Evolutionary conservation across 2,329 filamentous ascomycete genomes (phyloP).

Genomic region (Orbilia brochopaga): DNA sequence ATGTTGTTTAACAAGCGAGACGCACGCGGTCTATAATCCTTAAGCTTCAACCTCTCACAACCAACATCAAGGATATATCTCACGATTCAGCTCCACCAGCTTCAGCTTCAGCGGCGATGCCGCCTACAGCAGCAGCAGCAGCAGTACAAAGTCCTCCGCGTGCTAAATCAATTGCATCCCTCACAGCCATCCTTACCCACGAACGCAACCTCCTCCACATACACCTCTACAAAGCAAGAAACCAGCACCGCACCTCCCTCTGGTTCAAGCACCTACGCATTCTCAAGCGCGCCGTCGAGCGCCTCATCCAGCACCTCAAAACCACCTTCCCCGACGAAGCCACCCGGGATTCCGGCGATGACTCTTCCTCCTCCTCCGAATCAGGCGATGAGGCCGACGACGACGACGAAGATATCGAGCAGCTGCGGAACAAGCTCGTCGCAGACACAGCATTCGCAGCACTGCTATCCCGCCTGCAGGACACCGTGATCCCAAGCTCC

Average conservation of each 20-base stretch:
- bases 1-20: background rate
- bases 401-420: background rate
- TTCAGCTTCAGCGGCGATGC: constrained; percentile 1
- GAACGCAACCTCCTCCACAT: constrained; percentile 68
- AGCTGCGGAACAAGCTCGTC: background rate
- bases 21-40: no score
- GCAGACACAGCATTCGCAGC: constrained; percentile 4
- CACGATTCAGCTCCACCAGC: no score
- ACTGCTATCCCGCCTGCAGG: constrained; percentile 11
- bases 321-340: constrained; percentile 56
- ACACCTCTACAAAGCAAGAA: constrained; percentile 82
- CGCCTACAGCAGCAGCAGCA: background rate
- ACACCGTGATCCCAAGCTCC: constrained; percentile 58
- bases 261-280: constrained; percentile 81
- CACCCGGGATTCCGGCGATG: constrained; percentile 57
- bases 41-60: no score
- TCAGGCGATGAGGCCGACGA: no score
- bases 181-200: constrained; percentile 9
- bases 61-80: no score
- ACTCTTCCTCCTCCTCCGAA: no score
- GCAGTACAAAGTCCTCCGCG: background rate
- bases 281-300: constrained; percentile 70
- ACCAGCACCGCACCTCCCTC: constrained; percentile 79
- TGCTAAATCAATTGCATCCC: constrained; percentile 10
- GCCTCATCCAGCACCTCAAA: constrained; percentile 62